Percentiles rank a stretch among this genome's conserved stretches.
Conservation (phyloP, 23 red algal genomes). For the Gracilariopsis chorda region DNA sequence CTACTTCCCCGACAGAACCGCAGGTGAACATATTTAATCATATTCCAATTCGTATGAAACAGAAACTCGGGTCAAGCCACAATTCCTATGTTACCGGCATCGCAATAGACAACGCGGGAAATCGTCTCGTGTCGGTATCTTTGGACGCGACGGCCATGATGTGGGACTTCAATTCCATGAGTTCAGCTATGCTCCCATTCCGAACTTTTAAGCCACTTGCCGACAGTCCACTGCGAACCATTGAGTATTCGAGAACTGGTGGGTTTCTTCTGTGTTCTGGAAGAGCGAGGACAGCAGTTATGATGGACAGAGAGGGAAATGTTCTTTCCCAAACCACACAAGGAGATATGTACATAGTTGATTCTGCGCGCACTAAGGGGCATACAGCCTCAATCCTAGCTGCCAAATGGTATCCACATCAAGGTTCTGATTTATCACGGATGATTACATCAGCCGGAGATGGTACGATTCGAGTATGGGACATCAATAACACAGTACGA, state of each 20-base stretch:
- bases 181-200: slow-evolving; percentile 20
- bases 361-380: slow-evolving; percentile 47
- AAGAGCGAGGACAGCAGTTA: slow-evolving; percentile 23
- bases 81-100: slow-evolving; percentile 43
- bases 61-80: slow-evolving; percentile 8
- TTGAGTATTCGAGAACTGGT: slow-evolving; percentile 17
- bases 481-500: not conserved
- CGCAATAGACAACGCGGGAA: slow-evolving; percentile 40
- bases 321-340: slow-evolving; percentile 35
- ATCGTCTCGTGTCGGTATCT: slow-evolving; percentile 55
- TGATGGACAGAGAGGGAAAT: slow-evolving; percentile 27
- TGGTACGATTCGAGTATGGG: slow-evolving; percentile 57
- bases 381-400: slow-evolving; percentile 38
- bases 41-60: slow-evolving; percentile 11
- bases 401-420: slow-evolving; percentile 24
- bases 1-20: not conserved
- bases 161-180: slow-evolving; percentile 68
- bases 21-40: not conserved
- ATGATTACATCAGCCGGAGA: slow-evolving; percentile 34
- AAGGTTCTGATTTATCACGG: not conserved
- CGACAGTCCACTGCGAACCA: slow-evolving; percentile 10
- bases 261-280: slow-evolving; percentile 33
- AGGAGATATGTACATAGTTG: slow-evolving; percentile 72
- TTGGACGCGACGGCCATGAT: slow-evolving; percentile 15
- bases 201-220: slow-evolving; percentile 38